These are phyloP conservation scores for Sclerotinia trifoliorum DNA, from an alignment of 2,329 filamentous ascomycete species.

Conservation along the genomic window DNA sequence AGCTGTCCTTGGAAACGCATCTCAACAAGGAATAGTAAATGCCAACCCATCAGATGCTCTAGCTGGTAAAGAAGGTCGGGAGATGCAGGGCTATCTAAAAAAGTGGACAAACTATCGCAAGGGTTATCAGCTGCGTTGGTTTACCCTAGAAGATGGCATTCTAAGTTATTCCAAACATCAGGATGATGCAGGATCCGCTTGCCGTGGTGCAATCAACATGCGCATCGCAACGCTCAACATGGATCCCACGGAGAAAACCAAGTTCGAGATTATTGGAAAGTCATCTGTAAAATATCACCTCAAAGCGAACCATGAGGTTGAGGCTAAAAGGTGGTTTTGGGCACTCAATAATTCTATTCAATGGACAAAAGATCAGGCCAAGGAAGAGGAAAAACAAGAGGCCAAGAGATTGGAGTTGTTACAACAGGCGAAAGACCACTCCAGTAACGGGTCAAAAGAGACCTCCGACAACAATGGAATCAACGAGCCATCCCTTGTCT, in stretches of 20 bases:
- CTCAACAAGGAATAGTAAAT: constrained; percentile 51
- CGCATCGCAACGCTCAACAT: constrained; percentile 91
- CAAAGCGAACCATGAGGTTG: constrained; percentile 96
- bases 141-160: constrained; percentile 95
- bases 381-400: constrained; percentile 78
- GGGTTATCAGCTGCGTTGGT: constrained; percentile 96
- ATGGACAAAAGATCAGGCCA: constrained; percentile 95
- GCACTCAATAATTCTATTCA: constrained; percentile 98
- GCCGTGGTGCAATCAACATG: constrained; percentile 98
- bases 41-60: constrained; percentile 58
- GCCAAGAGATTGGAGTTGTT: constrained; percentile 73
- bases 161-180: constrained; percentile 99
- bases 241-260: constrained; percentile 95
- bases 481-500: constrained; percentile 32
- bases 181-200: constrained; percentile 93
- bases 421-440: constrained; percentile 76
- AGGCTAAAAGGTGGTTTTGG: constrained; percentile 99
- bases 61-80: constrained; percentile 81
- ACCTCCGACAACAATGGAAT: constrained; percentile 28
- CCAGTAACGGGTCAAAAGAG: constrained; percentile 42
- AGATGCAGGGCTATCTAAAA: constrained; percentile 98
- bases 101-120: constrained; percentile 99
- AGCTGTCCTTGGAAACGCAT: constrained; percentile 79
- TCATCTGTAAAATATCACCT: constrained; percentile 98
- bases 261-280: constrained; percentile 97